These are phyloP conservation scores for Ogataea pignaliae DNA, from an alignment of 805 yeast genomes.

Conservation along the genomic window DNA sequence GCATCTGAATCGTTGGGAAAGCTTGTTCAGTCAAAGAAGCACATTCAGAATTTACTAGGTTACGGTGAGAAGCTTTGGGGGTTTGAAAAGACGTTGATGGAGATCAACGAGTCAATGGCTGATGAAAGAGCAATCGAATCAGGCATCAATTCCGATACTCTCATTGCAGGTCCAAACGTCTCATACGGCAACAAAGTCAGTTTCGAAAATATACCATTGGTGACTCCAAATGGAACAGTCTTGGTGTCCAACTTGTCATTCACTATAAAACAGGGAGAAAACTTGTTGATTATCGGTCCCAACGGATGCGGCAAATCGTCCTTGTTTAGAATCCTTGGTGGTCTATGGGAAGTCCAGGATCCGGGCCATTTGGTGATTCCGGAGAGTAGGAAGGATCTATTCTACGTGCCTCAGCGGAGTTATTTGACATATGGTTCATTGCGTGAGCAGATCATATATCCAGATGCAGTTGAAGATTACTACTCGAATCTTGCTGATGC, in stretches of 20 bases:
- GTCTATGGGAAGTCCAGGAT: slow-evolving; percentile 79
- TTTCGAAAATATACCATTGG: slow-evolving; percentile 71
- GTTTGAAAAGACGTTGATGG: slow-evolving; percentile 59
- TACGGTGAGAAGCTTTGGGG: slow-evolving; percentile 71
- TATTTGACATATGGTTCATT: slow-evolving; percentile 77
- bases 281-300: slow-evolving; percentile 87
- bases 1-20: slow-evolving; percentile 88
- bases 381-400: slow-evolving; percentile 58
- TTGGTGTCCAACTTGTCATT: slow-evolving; percentile 65
- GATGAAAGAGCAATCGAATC: slow-evolving; percentile 21
- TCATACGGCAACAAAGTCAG: slow-evolving; percentile 56
- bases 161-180: slow-evolving; percentile 31
- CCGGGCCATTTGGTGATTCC: slow-evolving; percentile 61
- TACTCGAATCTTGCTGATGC: slow-evolving; percentile 31
- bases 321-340: slow-evolving; percentile 83
- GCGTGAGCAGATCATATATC: slow-evolving; percentile 86
- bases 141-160: slow-evolving; percentile 16
- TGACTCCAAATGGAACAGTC: slow-evolving; percentile 79
- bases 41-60: slow-evolving; percentile 77
- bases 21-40: slow-evolving; percentile 79
- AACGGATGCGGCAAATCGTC: slow-evolving; percentile 97
- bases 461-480: slow-evolving; percentile 63
- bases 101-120: slow-evolving; percentile 33
- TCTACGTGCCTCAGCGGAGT: slow-evolving; percentile 90
- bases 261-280: slow-evolving; percentile 74